These are phyloP conservation scores for Chrysoporthe cubensis DNA, from an alignment of 2,329 filamentous ascomycete genomes.

Conservation along the genomic window DNA sequence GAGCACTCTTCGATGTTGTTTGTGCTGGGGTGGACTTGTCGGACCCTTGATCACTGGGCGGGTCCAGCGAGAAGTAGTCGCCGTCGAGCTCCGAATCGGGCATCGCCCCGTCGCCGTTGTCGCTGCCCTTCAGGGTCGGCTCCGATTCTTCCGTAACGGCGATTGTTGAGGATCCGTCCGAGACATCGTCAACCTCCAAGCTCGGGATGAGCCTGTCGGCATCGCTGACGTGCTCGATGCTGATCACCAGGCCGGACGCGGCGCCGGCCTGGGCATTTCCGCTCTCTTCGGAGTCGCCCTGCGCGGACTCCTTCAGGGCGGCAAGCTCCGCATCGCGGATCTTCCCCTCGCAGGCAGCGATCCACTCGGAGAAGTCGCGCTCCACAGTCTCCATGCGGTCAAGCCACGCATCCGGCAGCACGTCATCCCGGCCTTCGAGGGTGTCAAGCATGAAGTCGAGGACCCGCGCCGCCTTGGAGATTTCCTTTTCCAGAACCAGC, in stretches of 20 bases:
- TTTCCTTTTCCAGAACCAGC: constrained; percentile 66
- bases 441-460: constrained; percentile 87
- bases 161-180: constrained; percentile 15
- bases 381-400: constrained; percentile 84
- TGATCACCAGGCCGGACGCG: constrained; percentile 17
- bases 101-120: neutral
- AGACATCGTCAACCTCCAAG: constrained; percentile 13
- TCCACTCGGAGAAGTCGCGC: constrained; percentile 78
- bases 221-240: constrained; percentile 18
- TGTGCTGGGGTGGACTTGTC: constrained; percentile 1
- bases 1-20: constrained; percentile 11
- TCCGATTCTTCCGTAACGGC: constrained; percentile 8
- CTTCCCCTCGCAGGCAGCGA: constrained; percentile 73
- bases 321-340: constrained; percentile 69
- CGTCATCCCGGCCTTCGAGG: constrained; percentile 82
- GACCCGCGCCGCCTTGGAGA: constrained; percentile 70
- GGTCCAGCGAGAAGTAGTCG: constrained; percentile 16
- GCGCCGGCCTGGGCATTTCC: neutral
- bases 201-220: constrained; percentile 13
- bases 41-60: neutral
- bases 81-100: constrained; percentile 12
- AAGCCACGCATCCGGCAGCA: constrained; percentile 84
- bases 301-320: constrained; percentile 10
- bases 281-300: neutral
- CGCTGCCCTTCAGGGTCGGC: constrained; percentile 4